Base-by-base conservation (phyloP, 1,139 yeast species). In the Magnusiomyces fungicola region DNA sequence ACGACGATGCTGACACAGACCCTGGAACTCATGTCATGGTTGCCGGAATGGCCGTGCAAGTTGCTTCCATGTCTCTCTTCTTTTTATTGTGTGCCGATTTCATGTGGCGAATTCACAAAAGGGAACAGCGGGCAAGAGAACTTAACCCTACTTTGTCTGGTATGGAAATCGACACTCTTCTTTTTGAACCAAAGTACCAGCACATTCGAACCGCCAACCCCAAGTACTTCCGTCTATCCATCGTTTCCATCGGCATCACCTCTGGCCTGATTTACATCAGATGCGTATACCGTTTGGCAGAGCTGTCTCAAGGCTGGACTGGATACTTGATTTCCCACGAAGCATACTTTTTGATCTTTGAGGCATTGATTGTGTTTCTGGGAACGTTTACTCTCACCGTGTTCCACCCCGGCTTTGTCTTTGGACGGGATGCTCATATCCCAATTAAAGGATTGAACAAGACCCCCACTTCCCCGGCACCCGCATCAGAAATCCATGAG, bases 11-110 rank as follows among this genome's bases (percentile, higher is more conserved):
- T 22, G 56, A 62, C 50, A 61, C 80, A 0, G 65, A 61, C 1
- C 64, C 71, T 0, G 97, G 97, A 34, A 76, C 87, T 0, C 72
- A 85, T 65, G 71, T 83, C 50, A 86, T 89, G 84, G 80, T 87
- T 55, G 95, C 80, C 2, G 97, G 97, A 29, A 75, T 90, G 54
- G 80, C 80, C 0, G 71, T 84, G 58, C 97, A 90, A 68, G 89
- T 88, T 10, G 72, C 76, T 21, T 78, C 89, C 12, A 86, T 89
- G 85, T 58, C 78, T 0, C 53, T 81, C 1, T 89, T 86, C 65
- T 64, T 83, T 43, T 38, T 68, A 3, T 70, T 85, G 43, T 82
- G 81, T 76, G 65, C 70, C 45, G 75, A 73, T 54, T 81, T 83
- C 61, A 62, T 79, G 50, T 70, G 65, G 58, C 68, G 74, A 47